A percentile compares a stretch with the other conserved stretches of the same genome.
Evolutionary conservation across 495 filamentous ascomycete species (phyloP).

Genomic region (Podospora pseudoanserina): DNA sequence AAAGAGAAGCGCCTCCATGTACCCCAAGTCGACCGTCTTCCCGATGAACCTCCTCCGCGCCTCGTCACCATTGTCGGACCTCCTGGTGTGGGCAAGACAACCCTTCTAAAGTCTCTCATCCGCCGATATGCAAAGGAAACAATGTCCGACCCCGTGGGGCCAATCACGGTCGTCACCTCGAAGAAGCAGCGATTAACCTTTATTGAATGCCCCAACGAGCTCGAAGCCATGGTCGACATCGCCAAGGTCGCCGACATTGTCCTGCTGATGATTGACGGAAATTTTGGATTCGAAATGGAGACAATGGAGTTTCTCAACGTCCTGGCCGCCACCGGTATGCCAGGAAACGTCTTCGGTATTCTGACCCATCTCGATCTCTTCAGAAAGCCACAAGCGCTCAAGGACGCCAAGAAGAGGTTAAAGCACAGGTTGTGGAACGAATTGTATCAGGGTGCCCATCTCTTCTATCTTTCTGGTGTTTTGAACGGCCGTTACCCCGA

Average conservation of each 20-base stretch:
- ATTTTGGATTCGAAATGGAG: constrained; percentile 99
- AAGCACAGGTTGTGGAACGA: constrained; percentile 97
- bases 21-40: constrained; percentile 88
- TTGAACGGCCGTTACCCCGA: constrained; percentile 96
- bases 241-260: constrained; percentile 97
- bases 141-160: constrained; percentile 80
- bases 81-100: constrained; percentile 67
- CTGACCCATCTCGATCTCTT: constrained; percentile 95
- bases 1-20: constrained; percentile 96
- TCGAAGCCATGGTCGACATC: constrained; percentile 92
- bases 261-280: constrained; percentile 94
- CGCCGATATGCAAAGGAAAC: constrained; percentile 94
- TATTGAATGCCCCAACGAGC: constrained; percentile 91
- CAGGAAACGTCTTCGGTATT: constrained; percentile 95
- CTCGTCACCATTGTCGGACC: constrained; percentile 92
- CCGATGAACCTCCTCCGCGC: constrained; percentile 90
- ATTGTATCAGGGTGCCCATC: constrained; percentile 90
- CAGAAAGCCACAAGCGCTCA: constrained; percentile 82
- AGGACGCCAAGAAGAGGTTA: constrained; percentile 87
- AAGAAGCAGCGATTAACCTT: constrained; percentile 91
- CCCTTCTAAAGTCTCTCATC: constrained; percentile 84
- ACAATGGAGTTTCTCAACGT: constrained; percentile 99
- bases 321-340: constrained; percentile 86
- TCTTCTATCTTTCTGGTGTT: constrained; percentile 94
- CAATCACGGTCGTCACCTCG: constrained; percentile 90